Percentiles rank a stretch among this genome's conserved stretches.
These are phyloP conservation scores for Fusarium miscanthi DNA, from an alignment of 2,329 filamentous ascomycete species.

Conservation along the genomic window DNA sequence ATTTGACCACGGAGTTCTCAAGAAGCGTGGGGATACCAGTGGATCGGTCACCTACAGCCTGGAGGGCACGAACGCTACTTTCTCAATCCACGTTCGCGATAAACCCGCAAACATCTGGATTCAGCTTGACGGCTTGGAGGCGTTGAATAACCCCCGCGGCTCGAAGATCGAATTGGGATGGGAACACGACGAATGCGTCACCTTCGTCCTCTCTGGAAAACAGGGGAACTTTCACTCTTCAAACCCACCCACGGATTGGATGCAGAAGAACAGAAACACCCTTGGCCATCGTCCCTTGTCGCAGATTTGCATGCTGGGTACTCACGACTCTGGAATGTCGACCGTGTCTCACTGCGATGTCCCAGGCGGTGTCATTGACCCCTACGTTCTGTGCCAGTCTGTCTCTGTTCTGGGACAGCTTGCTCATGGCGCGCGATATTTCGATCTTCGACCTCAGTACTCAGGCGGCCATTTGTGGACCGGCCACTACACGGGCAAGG, in stretches of 20 bases:
- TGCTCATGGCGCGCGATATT: neutral
- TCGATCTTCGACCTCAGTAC: conserved; percentile 8
- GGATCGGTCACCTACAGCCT: neutral
- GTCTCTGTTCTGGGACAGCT: neutral
- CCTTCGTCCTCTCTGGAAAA: conserved; percentile 1
- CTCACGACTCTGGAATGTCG: conserved; percentile 18
- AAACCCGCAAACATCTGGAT: conserved; percentile 11
- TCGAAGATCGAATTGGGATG: conserved; percentile 13
- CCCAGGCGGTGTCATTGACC: neutral
- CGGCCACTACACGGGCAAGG: neutral
- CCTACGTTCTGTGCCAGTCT: conserved; percentile 10
- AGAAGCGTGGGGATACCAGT: conserved; percentile 1
- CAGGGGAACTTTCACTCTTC: neutral
- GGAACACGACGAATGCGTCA: conserved; percentile 13
- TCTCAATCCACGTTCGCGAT: conserved; percentile 14
- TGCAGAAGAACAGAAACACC: conserved; percentile 4
- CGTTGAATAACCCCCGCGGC: neutral
- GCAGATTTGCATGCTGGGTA: conserved; percentile 6
- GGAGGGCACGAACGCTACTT: conserved; percentile 1
- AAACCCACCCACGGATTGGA: conserved; percentile 10
- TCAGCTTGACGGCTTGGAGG: neutral
- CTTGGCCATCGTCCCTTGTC: neutral
- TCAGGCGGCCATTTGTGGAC: conserved; percentile 10
- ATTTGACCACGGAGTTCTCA: neutral
- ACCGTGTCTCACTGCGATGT: conserved; percentile 3